Evolutionary conservation across 306 rosid genomes (phyloP).

Genomic region (Sicyos baderoa): DNA sequence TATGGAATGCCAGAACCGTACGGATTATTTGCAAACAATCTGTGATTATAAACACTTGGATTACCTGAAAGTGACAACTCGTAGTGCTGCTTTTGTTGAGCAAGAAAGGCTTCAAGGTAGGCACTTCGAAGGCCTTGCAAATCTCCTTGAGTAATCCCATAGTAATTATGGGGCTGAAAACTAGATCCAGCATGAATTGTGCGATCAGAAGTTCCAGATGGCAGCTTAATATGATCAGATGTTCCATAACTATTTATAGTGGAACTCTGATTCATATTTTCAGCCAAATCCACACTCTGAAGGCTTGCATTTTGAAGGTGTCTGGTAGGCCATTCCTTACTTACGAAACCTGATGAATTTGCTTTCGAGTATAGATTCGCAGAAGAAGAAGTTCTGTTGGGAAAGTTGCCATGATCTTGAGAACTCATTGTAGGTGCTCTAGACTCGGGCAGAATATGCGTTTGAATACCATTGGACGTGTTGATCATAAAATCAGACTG

Average conservation of each 20-base stretch:
- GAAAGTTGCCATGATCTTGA: constrained; percentile 43
- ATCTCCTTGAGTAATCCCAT: constrained; percentile 49
- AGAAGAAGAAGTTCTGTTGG: constrained; percentile 61
- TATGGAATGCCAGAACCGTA: constrained; percentile 58
- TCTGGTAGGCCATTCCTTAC: constrained; percentile 28
- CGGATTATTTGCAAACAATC: constrained; percentile 44
- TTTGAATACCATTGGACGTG: constrained; percentile 29
- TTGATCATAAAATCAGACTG: constrained; percentile 42
- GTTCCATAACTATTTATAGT: constrained; percentile 38
- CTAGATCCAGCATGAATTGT: constrained; percentile 36
- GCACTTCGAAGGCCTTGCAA: constrained; percentile 61
- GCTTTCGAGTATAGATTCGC: constrained; percentile 53
- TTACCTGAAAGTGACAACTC: constrained; percentile 61
- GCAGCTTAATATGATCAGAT: constrained; percentile 34
- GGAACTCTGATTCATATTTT: constrained; percentile 40
- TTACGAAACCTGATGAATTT: constrained; percentile 46
- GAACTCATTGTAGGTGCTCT: constrained; percentile 31
- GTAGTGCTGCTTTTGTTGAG: constrained; percentile 66
- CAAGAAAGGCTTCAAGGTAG: constrained; percentile 61
- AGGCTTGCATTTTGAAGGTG: constrained; percentile 31
- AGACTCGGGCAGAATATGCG: constrained; percentile 31
- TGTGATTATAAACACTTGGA: constrained; percentile 48
- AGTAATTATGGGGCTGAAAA: constrained; percentile 44
- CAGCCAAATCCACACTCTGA: constrained; percentile 36
- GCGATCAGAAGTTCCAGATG: constrained; percentile 59